A percentile compares a stretch with the other conserved stretches of the same genome.
Evolutionary conservation across 1,284 basidiomycete genomes (phyloP).

Genomic region (Austroboletus olivaceoglutinosus): DNA sequence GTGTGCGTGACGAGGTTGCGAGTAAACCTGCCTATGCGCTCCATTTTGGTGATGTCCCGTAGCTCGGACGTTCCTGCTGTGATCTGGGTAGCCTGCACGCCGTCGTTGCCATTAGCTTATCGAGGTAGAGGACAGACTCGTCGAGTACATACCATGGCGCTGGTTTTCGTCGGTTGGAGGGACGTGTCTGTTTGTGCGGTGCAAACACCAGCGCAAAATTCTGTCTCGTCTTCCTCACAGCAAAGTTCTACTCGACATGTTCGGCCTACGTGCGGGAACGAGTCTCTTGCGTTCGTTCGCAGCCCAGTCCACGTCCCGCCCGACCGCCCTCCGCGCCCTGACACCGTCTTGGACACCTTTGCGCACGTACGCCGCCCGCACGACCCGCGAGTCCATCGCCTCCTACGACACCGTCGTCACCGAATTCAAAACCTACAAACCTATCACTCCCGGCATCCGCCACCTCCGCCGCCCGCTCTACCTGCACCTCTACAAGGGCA

Average conservation of each 20-base stretch:
- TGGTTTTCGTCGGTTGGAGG: slow-evolving; percentile 8
- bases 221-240: too few relatives aligned
- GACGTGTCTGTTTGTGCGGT: slow-evolving; percentile 36
- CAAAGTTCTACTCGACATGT: slow-evolving; percentile 10
- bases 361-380: slow-evolving; percentile 38
- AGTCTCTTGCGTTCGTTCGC: slow-evolving; percentile 16
- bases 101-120: slow-evolving; percentile 12
- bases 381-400: slow-evolving; percentile 23
- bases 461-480: slow-evolving; percentile 83
- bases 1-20: background rate
- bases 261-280: slow-evolving; percentile 14
- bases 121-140: background rate
- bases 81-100: slow-evolving; percentile 61
- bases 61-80: slow-evolving; percentile 72
- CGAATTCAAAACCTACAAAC: slow-evolving; percentile 88
- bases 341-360: slow-evolving; percentile 1
- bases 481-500: slow-evolving; percentile 79
- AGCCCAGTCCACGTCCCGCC: slow-evolving; percentile 1
- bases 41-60: slow-evolving; percentile 92
- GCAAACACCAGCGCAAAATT: slow-evolving; percentile 22
- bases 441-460: slow-evolving; percentile 82
- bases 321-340: slow-evolving; percentile 1
- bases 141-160: slow-evolving; percentile 19
- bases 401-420: slow-evolving; percentile 40
- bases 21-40: slow-evolving; percentile 78